Evolutionary conservation across 192 early-diverging fungal species (phyloP), one percentile per base, ranked within the genome.

Genomic region (Mortierella antarctica): DNA sequence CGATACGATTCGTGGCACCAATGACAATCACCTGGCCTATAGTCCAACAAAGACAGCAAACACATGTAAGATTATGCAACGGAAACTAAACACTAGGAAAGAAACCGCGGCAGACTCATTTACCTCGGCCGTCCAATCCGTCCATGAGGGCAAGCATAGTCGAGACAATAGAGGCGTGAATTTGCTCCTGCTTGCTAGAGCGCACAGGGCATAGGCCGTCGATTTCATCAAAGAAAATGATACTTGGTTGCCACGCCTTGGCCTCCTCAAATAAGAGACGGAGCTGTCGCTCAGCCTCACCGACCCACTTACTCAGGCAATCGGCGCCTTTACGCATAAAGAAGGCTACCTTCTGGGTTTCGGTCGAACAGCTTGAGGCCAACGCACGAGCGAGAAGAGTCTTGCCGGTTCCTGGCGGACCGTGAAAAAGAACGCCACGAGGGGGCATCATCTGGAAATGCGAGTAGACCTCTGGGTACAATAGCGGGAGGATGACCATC

Each of bases 221-320:
- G 72, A 94, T 93, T 77, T 94, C 93, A 67, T 94, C 93, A 77
- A 94, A 94, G 69, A 94, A 94, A 15, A 94, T 94, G 60, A 94
- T 92, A 42, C 82, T 80, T 0, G 92, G 93, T 60, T 94, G 90
- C 74, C 82, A 89, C 5, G 87, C 85, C 62, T 87, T 86, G 17
- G 93, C 93, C 56, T 93, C 84, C 40, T 93, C 92, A 72, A 94
- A 94, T 9, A 94, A 69, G 45, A 89, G 57, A 31, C 87, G 72
- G 31, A 94, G 73, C 52, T 92, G 90, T 57, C 89, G 73, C 62
- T 94, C 93, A 12, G 87, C 85, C 50, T 93, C 92, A 6, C 92
- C 93, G 18, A 93, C 91, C 92, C 92, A 94, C 58, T 94, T 94
- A 21, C 84, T 86, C 20, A 93, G 76, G 40, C 89, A 84, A 63